Evolutionary conservation across 371 early-diverging fungal species (phyloP).

Genomic region (Rozella allomycis): DNA sequence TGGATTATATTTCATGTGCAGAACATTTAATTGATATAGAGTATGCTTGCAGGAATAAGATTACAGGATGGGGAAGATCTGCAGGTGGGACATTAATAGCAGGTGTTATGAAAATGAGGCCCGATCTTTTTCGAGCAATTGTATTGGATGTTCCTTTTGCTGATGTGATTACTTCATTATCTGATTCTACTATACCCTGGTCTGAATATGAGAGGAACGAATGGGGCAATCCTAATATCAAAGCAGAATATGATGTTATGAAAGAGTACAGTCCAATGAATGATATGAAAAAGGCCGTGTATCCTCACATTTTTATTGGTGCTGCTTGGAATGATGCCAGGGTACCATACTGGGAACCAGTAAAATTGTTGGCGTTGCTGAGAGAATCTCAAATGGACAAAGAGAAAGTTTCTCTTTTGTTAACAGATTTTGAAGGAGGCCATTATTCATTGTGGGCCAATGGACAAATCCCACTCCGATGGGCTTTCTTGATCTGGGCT

Average conservation of each 20-base stretch:
- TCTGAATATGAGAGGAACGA: constrained; percentile 54
- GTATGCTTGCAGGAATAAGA: constrained; percentile 36
- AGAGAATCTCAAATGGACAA: no score
- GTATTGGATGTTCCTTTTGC: constrained; percentile 64
- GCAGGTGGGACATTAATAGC: constrained; percentile 15
- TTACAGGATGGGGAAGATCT: constrained; percentile 64
- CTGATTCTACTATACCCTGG: constrained; percentile 43
- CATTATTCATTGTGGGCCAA: no score
- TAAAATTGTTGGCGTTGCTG: constrained; percentile 43
- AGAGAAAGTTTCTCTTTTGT: no score
- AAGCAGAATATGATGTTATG: no score
- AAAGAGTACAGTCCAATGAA: constrained; percentile 23
- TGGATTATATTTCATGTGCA: constrained; percentile 37
- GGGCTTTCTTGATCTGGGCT: no score
- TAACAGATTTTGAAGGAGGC: no score
- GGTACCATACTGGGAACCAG: constrained; percentile 49
- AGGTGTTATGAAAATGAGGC: neutral
- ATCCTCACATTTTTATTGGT: constrained; percentile 43
- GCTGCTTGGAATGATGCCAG: constrained; percentile 51
- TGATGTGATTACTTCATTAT: constrained; percentile 58
- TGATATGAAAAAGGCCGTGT: neutral
- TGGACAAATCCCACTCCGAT: no score
- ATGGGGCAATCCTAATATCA: constrained; percentile 57
- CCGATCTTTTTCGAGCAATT: constrained; percentile 48
- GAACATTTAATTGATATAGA: no score